Percentiles rank a stretch among this genome's conserved stretches.
These are phyloP conservation scores for Bryoglossum gracile DNA, from an alignment of 495 filamentous ascomycete genomes.

Conservation along the genomic window DNA sequence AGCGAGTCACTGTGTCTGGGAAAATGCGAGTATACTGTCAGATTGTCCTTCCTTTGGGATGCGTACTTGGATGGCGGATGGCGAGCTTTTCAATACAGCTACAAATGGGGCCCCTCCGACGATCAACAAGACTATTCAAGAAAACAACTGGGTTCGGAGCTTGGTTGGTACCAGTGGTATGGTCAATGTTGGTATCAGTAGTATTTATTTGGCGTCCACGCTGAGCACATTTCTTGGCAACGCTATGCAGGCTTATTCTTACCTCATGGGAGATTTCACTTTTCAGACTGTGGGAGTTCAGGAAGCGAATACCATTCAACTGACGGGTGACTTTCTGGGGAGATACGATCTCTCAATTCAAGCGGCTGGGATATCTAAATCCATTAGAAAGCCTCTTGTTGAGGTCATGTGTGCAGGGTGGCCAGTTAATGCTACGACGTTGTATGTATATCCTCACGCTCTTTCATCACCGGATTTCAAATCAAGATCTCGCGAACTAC, in stretches of 20 bases:
- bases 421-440: neutral
- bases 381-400: neutral
- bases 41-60: constrained; percentile 1
- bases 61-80: neutral
- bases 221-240: neutral
- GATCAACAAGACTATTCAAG: neutral
- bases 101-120: neutral
- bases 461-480: too few relatives aligned
- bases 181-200: neutral
- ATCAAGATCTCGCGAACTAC: too few relatives aligned
- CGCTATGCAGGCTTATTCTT: neutral
- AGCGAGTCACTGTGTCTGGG: neutral
- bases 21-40: neutral
- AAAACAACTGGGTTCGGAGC: neutral
- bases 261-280: neutral
- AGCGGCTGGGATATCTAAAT: neutral
- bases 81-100: neutral
- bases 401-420: neutral
- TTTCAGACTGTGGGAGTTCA: neutral
- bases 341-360: neutral
- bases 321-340: neutral
- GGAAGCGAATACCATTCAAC: neutral
- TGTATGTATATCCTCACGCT: too few relatives aligned
- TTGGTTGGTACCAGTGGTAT: neutral
- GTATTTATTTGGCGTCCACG: neutral